These are phyloP conservation scores for Phlyctochytrium planicorne DNA, from an alignment of 192 early-diverging fungal genomes.

Conservation along the genomic window DNA sequence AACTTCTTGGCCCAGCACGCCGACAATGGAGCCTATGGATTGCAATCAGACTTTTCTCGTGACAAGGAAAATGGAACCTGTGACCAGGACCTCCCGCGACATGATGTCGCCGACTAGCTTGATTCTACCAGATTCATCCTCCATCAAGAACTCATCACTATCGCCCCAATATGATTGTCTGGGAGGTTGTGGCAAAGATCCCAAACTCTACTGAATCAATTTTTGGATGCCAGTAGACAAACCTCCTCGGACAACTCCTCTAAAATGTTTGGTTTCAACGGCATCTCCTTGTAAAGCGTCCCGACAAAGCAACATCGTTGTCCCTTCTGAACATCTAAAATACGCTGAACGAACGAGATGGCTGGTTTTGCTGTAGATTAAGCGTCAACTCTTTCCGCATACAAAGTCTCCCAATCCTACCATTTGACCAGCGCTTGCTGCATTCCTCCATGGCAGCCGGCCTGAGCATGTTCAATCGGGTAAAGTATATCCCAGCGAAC, in stretches of 20 bases:
- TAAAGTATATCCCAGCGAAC: conserved; percentile 84
- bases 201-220: conserved; percentile 50
- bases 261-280: conserved; percentile 86
- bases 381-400: neutral
- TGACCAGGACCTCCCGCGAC: conserved; percentile 58
- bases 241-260: conserved; percentile 81
- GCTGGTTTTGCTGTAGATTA: neutral
- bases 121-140: conserved; percentile 93
- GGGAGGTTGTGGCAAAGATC: conserved; percentile 57
- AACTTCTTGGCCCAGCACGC: conserved; percentile 77
- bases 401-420: neutral
- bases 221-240: conserved; percentile 12
- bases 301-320: conserved; percentile 75
- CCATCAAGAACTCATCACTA: conserved; percentile 64
- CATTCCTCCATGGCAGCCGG: conserved; percentile 61
- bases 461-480: conserved; percentile 66
- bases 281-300: conserved; percentile 87
- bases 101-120: conserved; percentile 65
- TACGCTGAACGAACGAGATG: conserved; percentile 50
- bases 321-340: conserved; percentile 70
- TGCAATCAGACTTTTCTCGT: neutral
- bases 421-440: neutral
- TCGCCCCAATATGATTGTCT: conserved; percentile 68
- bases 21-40: conserved; percentile 66
- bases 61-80: conserved; percentile 48